Percentiles rank a stretch among this genome's conserved stretches.
phyloP scores from a whole-genome alignment of 1,284 basidiomycete genomes.

The Porogramme epimiltina region DNA sequence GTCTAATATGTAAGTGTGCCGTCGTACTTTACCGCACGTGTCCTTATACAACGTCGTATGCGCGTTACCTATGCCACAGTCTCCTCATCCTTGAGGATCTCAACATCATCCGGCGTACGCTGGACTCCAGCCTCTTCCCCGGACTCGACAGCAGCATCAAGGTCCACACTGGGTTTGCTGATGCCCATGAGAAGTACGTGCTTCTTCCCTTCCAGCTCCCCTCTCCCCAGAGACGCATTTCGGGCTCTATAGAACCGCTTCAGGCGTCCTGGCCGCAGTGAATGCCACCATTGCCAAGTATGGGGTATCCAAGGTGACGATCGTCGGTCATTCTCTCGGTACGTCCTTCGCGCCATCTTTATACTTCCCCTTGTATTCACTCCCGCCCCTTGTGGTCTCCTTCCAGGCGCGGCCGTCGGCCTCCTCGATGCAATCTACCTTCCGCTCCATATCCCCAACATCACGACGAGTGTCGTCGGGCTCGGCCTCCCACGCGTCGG shows the following conservation, averaged over 20 bases:
- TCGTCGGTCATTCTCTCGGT: conserved; percentile 45
- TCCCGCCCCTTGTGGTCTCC: not conserved
- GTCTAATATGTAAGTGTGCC: conserved; percentile 43
- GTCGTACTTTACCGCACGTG: not conserved
- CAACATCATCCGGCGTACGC: conserved; percentile 40
- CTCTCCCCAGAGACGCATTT: not conserved
- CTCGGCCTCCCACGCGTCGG: conserved; percentile 68
- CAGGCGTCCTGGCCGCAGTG: conserved; percentile 39
- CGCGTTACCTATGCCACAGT: conserved; percentile 31
- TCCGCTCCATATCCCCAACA: conserved; percentile 42
- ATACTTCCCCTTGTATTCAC: not conserved
- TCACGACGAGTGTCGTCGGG: conserved; percentile 40
- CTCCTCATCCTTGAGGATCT: conserved; percentile 54
- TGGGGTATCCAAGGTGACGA: conserved; percentile 32
- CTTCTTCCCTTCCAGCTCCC: not conserved
- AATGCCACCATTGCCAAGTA: conserved; percentile 31
- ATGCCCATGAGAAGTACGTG: conserved; percentile 52
- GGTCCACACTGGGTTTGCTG: conserved; percentile 60
- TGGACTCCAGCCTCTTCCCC: conserved; percentile 57
- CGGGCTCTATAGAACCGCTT: conserved; percentile 39
- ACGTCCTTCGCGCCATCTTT: too few relatives aligned
- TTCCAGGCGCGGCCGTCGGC: conserved; percentile 45
- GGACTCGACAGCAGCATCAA: conserved; percentile 47
- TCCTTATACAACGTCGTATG: too few relatives aligned
- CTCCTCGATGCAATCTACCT: conserved; percentile 51